phyloP scores from a whole-genome alignment of 2,329 filamentous ascomycete genomes.

The Reticulascus tulasneorum region DNA sequence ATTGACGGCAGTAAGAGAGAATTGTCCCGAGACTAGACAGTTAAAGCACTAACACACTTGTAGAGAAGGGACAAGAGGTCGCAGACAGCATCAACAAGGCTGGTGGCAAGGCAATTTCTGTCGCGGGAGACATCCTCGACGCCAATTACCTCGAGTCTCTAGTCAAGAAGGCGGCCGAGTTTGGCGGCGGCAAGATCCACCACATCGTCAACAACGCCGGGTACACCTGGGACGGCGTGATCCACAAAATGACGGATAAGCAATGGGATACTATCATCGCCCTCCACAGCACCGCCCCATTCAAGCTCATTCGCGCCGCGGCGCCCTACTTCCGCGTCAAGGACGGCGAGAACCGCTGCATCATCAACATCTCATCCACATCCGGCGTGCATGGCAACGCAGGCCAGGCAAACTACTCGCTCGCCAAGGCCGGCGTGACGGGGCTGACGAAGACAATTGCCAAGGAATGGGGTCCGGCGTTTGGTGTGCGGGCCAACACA shows the following conservation, averaged over 20 bases:
- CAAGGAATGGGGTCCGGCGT: slow-evolving; percentile 80
- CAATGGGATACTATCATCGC: slow-evolving; percentile 88
- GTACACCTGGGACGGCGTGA: slow-evolving; percentile 89
- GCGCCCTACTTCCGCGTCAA: slow-evolving; percentile 85
- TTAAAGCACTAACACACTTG: slow-evolving; percentile 1
- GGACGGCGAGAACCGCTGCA: slow-evolving; percentile 71
- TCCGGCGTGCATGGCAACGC: slow-evolving; percentile 82
- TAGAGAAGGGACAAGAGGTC: slow-evolving; percentile 66
- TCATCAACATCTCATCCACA: slow-evolving; percentile 82
- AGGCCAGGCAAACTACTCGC: slow-evolving; percentile 84
- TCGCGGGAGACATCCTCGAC: slow-evolving; percentile 74
- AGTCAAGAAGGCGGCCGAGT: slow-evolving; percentile 71
- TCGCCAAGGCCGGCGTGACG: slow-evolving; percentile 79
- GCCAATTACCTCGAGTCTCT: slow-evolving; percentile 65
- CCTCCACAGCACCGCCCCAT: slow-evolving; percentile 80
- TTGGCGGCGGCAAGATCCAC: slow-evolving; percentile 83
- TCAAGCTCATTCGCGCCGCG: slow-evolving; percentile 75
- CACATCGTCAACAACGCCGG: slow-evolving; percentile 90
- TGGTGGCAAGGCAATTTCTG: slow-evolving; percentile 66
- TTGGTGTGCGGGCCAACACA: slow-evolving; percentile 79
- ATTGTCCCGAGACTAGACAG: too few species aligned
- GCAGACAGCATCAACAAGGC: slow-evolving; percentile 64
- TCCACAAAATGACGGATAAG: slow-evolving; percentile 88
- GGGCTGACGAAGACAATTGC: slow-evolving; percentile 87
- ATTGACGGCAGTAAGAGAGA: slow-evolving; percentile 72